phyloP scores from a whole-genome alignment of 805 yeast species.

The Grigorovia transvaalensis region DNA sequence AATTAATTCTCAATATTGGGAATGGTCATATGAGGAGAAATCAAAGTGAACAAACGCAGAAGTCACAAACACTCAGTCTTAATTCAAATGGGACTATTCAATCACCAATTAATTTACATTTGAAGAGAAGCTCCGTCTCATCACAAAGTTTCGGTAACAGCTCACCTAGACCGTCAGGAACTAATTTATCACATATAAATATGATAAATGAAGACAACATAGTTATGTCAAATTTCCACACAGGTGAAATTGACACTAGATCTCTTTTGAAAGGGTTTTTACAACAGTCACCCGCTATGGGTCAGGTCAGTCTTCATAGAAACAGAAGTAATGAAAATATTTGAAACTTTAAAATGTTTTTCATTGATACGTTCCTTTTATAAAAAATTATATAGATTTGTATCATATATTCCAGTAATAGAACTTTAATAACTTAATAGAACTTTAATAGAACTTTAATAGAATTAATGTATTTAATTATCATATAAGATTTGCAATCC shows the following conservation, averaged over 20 bases:
- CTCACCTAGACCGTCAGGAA: constrained; percentile 1
- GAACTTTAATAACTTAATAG: background rate
- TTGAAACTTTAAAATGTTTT: background rate
- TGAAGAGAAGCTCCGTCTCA: constrained; percentile 1
- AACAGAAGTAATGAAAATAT: background rate
- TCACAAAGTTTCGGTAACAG: background rate
- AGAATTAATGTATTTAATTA: background rate
- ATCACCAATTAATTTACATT: background rate
- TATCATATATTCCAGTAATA: background rate
- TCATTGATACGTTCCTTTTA: background rate
- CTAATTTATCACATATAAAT: constrained; percentile 2
- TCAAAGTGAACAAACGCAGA: constrained; percentile 1
- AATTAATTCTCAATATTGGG: constrained; percentile 15
- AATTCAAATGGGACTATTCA: background rate
- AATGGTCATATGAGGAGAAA: constrained; percentile 14
- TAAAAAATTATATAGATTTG: background rate
- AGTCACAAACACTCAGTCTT: background rate
- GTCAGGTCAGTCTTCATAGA: background rate
- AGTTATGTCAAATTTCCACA: background rate
- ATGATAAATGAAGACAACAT: constrained; percentile 2
- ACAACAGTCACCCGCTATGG: background rate
- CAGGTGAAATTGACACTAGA: constrained; percentile 2
- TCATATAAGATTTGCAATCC: background rate
- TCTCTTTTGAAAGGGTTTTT: constrained; percentile 1
- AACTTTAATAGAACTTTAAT: background rate